These are phyloP conservation scores for Colletotrichum somersetense DNA, from an alignment of 2,329 filamentous ascomycete species.

Conservation along the genomic window DNA sequence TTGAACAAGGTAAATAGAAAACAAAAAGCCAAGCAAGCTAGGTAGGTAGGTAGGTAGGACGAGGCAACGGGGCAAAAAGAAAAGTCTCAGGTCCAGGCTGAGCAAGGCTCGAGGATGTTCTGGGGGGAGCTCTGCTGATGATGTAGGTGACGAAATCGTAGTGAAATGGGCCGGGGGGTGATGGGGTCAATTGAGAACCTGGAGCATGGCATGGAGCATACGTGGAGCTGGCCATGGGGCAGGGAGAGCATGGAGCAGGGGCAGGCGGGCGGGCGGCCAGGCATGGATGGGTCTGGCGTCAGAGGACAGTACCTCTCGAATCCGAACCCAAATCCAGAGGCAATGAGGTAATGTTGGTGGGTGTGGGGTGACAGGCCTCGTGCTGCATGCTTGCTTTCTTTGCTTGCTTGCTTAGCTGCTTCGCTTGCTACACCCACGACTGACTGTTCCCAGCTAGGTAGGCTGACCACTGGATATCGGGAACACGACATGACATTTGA, in stretches of 20 bases:
- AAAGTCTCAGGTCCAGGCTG: not conserved
- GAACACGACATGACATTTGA: slow-evolving; percentile 9
- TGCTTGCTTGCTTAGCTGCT: not conserved
- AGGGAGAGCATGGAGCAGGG: slow-evolving; percentile 30
- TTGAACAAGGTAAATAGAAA: slow-evolving; percentile 6
- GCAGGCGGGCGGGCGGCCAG: slow-evolving; percentile 20
- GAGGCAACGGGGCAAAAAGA: slow-evolving; percentile 2
- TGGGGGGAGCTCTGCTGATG: slow-evolving; percentile 35
- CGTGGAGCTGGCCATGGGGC: slow-evolving; percentile 35
- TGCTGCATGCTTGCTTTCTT: slow-evolving; percentile 5
- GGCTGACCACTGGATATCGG: not conserved
- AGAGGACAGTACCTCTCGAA: slow-evolving; percentile 9
- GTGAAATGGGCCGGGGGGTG: slow-evolving; percentile 32
- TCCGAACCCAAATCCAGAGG: slow-evolving; percentile 1
- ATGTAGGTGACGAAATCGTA: slow-evolving; percentile 42
- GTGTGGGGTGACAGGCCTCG: slow-evolving; percentile 38
- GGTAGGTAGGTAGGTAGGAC: not conserved
- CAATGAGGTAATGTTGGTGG: slow-evolving; percentile 30
- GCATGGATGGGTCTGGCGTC: slow-evolving; percentile 27
- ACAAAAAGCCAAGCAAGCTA: not conserved
- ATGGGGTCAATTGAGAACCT: slow-evolving; percentile 33
- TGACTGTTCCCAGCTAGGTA: not conserved
- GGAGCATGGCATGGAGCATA: slow-evolving; percentile 29
- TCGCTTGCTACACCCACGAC: not conserved
- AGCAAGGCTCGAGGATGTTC: slow-evolving; percentile 2